Conservation (phyloP, 2,329 filamentous ascomycete species). For the Pezicula radicicola region DNA sequence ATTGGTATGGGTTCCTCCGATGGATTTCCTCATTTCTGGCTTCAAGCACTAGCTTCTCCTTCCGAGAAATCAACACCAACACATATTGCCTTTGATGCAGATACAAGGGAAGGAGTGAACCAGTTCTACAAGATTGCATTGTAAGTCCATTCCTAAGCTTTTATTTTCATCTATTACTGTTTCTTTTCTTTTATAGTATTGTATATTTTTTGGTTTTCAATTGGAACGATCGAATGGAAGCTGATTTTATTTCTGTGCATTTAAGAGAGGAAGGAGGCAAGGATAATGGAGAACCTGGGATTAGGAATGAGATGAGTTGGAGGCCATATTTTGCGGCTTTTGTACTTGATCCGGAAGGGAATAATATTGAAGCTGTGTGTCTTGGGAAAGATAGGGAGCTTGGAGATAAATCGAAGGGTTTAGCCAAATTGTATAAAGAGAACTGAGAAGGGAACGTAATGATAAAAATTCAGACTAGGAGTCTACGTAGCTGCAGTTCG, state of each 20-base stretch:
- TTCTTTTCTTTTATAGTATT: too few species aligned
- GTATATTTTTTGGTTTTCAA: too few species aligned
- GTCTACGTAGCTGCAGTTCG: too few species aligned
- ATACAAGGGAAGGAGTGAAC: conserved; percentile 7
- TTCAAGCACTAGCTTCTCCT: conserved; percentile 7
- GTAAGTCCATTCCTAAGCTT: conserved; percentile 1
- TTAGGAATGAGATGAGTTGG: conserved; percentile 12
- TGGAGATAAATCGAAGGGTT: not conserved
- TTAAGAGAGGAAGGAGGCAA: conserved; percentile 11
- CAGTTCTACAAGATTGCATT: conserved; percentile 10
- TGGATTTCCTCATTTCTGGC: conserved; percentile 15
- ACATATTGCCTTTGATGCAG: conserved; percentile 15
- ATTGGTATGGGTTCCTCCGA: conserved; percentile 10
- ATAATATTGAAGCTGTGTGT: conserved; percentile 20
- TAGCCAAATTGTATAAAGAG: not conserved
- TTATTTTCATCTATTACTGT: not conserved
- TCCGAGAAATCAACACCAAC: conserved; percentile 7
- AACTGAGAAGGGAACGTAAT: not conserved
- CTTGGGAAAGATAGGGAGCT: conserved; percentile 5
- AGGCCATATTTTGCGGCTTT: conserved; percentile 16
- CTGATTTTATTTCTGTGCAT: not conserved
- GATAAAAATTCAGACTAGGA: too few species aligned
- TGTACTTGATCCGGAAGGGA: conserved; percentile 11
- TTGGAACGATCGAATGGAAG: not conserved
- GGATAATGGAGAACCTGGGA: conserved; percentile 16